These are phyloP conservation scores for Apiotrichum domesticum DNA, from an alignment of 1,284 basidiomycete genomes.

Conservation along the genomic window DNA sequence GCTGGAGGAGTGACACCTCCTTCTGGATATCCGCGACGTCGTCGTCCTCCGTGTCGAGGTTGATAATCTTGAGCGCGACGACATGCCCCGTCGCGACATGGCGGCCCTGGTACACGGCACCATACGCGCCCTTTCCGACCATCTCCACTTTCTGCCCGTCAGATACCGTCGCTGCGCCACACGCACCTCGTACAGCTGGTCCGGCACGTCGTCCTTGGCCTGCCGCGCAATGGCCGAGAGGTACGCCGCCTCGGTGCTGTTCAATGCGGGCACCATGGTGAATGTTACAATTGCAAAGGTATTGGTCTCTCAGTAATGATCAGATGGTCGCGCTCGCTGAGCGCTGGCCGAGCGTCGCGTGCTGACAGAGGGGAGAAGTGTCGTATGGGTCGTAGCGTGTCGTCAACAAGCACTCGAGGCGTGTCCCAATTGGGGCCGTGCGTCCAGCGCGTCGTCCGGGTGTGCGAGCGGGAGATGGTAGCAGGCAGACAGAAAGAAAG, in stretches of 20 bases:
- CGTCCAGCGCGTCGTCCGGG: no score
- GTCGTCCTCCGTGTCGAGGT: conserved; percentile 93
- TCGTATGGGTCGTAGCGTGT: no score
- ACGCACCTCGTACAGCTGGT: conserved; percentile 39
- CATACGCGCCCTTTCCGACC: conserved; percentile 90
- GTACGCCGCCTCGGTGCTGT: conserved; percentile 34
- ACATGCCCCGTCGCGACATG: conserved; percentile 76
- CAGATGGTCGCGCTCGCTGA: no score
- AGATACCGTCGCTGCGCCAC: not conserved
- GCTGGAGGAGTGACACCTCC: conserved; percentile 86
- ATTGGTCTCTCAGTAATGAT: no score
- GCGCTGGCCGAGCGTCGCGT: no score
- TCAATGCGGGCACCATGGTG: not conserved
- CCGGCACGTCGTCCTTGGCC: conserved; percentile 39
- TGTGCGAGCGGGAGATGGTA: no score
- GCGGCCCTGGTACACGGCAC: conserved; percentile 89
- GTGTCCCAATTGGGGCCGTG: no score
- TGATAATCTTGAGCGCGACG: conserved; percentile 96
- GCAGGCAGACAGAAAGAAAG: no score
- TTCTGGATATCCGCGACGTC: conserved; percentile 96
- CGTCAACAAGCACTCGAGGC: no score
- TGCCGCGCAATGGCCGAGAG: conserved; percentile 32
- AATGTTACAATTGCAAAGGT: not conserved
- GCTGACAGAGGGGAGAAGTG: no score
- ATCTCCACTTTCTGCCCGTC: conserved; percentile 58